Evolutionary conservation across 805 yeast genomes (phyloP), one percentile per base, ranked within the genome.

Genomic region (Hanseniaspora hatyaiensis): DNA sequence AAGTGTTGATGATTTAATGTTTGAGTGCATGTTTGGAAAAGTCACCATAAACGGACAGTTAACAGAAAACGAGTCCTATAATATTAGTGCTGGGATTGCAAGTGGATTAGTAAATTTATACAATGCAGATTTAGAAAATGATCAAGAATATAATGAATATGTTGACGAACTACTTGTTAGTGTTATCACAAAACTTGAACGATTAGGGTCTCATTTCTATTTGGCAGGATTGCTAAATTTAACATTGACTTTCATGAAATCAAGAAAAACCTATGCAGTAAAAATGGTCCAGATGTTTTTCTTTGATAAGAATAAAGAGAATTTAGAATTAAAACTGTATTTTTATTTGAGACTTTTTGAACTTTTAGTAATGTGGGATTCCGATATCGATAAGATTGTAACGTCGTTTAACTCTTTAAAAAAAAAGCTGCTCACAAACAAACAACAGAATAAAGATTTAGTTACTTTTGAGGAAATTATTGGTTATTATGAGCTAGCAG

Each of bases 1-100:
- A 39, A 70, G 94, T 54, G 83, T 89, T 87, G 80, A 88, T 49
- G 92, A 82, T 51, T 74, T 84, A 30, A 65, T 88, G 34, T 63
- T 82, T 16, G 70, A 82, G 0, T 95, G 89, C 57, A 66, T 89
- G 1, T 71, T 71, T 20, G 54, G 62, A 3, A 52, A 57, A 32
- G 72, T 79, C 3, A 65, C 71, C 2, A 69, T 78, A 4, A 75
- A 76, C 51, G 88, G 79, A 34, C 70, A 69, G 44, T 51, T 66
- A 26, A 64, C 71, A 39, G 77, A 78, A 2, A 78, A 76, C 61
- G 96, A 88, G 61, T 82, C 88, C 1, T 89, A 88, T 56, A 66
- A 94, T 48, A 65, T 85, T 11, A 83, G 94, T 1, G 94, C 94
- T 1, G 98, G 98, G 0, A 74, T 89, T 34, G 77, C 95, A 0